A percentile compares a stretch with the other conserved stretches of the same genome.
These are phyloP conservation scores for Eucalyptus paniculata DNA, from an alignment of 345 rosid genomes.

Conservation along the genomic window DNA sequence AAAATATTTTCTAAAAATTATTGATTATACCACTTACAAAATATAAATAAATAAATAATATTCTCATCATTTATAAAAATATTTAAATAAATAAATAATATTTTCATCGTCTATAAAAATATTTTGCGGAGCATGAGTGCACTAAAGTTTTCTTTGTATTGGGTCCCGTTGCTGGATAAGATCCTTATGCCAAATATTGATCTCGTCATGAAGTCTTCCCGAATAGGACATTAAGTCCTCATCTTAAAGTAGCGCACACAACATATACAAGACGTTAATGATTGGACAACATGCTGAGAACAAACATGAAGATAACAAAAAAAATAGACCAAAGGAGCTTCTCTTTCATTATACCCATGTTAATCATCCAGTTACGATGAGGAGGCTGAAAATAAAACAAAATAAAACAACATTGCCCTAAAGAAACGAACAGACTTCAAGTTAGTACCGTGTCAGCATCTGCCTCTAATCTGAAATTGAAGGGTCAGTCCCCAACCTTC, in stretches of 20 bases:
- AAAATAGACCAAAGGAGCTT: slow-evolving; percentile 1
- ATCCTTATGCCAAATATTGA: background rate
- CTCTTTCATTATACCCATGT: slow-evolving; percentile 3
- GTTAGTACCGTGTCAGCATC: slow-evolving; percentile 19
- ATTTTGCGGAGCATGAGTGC: background rate
- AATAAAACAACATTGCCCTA: background rate
- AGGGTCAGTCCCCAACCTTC: slow-evolving; percentile 6
- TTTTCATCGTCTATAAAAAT: background rate
- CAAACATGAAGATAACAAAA: background rate
- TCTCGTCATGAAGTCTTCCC: background rate
- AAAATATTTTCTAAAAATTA: background rate
- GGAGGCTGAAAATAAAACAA: background rate
- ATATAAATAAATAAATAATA: background rate
- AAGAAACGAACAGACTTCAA: background rate
- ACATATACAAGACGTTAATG: background rate
- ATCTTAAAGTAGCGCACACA: background rate
- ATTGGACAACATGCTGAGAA: background rate
- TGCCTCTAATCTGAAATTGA: background rate
- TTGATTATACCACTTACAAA: background rate
- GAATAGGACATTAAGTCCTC: background rate
- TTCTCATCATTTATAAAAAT: background rate
- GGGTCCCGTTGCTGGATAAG: background rate
- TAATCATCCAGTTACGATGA: background rate
- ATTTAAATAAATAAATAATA: background rate
- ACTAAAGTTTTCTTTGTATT: background rate